Evolutionary conservation across 1,139 yeast genomes (phyloP).

Genomic region (Candida gigantensis): DNA sequence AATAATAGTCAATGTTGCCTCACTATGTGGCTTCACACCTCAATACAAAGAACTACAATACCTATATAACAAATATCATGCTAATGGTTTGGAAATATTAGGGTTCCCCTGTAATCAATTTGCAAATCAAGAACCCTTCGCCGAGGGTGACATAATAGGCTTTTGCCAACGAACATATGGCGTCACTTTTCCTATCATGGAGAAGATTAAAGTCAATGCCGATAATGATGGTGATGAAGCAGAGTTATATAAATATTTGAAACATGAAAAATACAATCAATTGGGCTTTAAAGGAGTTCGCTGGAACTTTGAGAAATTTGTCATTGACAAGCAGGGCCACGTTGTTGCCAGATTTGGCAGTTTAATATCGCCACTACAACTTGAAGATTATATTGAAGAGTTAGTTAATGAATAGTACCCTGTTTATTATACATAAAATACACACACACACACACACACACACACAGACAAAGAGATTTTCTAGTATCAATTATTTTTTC

Average conservation of each 20-base stretch:
- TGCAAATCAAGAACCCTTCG: constrained; percentile 84
- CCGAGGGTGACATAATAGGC: constrained; percentile 63
- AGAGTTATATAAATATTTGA: constrained; percentile 35
- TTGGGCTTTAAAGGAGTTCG: constrained; percentile 80
- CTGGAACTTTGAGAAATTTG: constrained; percentile 96
- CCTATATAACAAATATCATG: constrained; percentile 33
- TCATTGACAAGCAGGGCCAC: constrained; percentile 68
- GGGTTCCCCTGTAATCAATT: constrained; percentile 51
- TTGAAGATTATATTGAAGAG: constrained; percentile 50
- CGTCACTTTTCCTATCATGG: constrained; percentile 42
- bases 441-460: too few relatives aligned
- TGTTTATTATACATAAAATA: too few relatives aligned
- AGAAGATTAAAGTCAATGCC: constrained; percentile 41
- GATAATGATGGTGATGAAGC: constrained; percentile 17
- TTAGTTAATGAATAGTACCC: constrained; percentile 37
- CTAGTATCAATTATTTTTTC: constrained; percentile 7
- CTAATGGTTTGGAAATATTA: constrained; percentile 33
- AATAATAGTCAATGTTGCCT: constrained; percentile 46
- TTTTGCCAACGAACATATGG: constrained; percentile 72
- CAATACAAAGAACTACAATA: constrained; percentile 39
- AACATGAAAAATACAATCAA: constrained; percentile 42
- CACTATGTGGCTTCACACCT: constrained; percentile 47
- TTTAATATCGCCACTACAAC: constrained; percentile 61
- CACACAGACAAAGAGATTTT: too few relatives aligned
- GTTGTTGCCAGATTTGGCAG: constrained; percentile 74